A percentile compares a stretch with the other conserved stretches of the same genome.
phyloP scores from a whole-genome alignment of 768 basidiomycete species.

The Hericium alpestre region DNA sequence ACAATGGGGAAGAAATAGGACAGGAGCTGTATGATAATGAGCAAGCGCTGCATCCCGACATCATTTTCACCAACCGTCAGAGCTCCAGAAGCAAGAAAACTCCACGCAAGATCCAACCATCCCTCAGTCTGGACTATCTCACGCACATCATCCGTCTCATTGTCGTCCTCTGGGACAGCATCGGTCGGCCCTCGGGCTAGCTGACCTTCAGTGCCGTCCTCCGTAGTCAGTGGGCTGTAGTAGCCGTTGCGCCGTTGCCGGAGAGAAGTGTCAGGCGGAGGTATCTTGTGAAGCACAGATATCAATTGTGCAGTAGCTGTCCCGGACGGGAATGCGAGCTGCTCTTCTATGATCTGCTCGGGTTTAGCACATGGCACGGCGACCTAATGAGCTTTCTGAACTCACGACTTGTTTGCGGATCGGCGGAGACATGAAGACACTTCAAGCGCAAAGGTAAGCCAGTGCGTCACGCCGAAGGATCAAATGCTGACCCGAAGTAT shows the following conservation, averaged over 20 bases:
- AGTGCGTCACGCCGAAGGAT: not conserved
- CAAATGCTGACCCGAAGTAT: slow-evolving; percentile 66
- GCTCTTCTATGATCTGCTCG: slow-evolving; percentile 79
- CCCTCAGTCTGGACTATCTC: slow-evolving; percentile 53
- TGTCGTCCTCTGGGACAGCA: slow-evolving; percentile 9
- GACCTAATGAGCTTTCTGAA: slow-evolving; percentile 6
- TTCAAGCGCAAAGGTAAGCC: slow-evolving; percentile 19
- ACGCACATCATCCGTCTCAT: slow-evolving; percentile 21
- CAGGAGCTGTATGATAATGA: slow-evolving; percentile 41
- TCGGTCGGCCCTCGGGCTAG: slow-evolving; percentile 17
- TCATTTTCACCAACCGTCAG: slow-evolving; percentile 56
- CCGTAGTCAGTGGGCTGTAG: slow-evolving; percentile 29
- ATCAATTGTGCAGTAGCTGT: slow-evolving; percentile 95
- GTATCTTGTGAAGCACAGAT: slow-evolving; percentile 73
- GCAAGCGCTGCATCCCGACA: not conserved
- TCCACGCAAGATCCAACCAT: slow-evolving; percentile 69
- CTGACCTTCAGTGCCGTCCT: slow-evolving; percentile 22
- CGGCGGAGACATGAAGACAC: slow-evolving; percentile 93
- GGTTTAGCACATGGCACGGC: not conserved
- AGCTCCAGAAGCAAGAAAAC: slow-evolving; percentile 62
- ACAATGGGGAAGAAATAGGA: slow-evolving; percentile 86
- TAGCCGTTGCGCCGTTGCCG: slow-evolving; percentile 41
- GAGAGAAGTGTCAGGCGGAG: slow-evolving; percentile 46
- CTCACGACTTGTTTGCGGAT: slow-evolving; percentile 87
- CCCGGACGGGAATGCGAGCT: slow-evolving; percentile 88